A percentile compares a stretch with the other conserved stretches of the same genome.
Evolutionary conservation across 257 asterid genomes (phyloP).

Genomic region (Eustoma russellianum): DNA sequence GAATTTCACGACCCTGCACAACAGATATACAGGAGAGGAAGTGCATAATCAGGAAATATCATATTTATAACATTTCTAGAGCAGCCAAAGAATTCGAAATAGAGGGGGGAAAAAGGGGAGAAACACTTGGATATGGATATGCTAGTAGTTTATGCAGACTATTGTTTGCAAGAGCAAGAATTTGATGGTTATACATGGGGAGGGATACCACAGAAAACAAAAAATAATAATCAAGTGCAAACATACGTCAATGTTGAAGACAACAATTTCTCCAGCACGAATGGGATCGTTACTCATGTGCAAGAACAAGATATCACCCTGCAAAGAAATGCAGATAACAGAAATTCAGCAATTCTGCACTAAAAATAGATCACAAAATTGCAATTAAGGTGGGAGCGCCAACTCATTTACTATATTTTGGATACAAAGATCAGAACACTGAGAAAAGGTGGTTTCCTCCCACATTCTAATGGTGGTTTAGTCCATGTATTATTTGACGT

Average conservation of each 20-base stretch:
- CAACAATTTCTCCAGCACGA: constrained; percentile 99
- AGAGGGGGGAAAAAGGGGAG: no score
- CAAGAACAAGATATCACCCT: constrained; percentile 99
- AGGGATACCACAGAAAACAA: no score
- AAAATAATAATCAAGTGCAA: background rate
- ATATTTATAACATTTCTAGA: background rate
- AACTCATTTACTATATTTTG: background rate
- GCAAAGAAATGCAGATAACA: constrained; percentile 23
- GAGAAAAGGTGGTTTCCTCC: background rate
- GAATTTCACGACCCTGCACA: constrained; percentile 96
- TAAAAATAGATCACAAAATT: background rate
- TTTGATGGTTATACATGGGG: no score
- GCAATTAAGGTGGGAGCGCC: background rate
- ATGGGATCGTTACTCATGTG: constrained; percentile 93
- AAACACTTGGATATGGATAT: no score
- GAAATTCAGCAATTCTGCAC: background rate
- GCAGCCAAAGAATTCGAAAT: background rate
- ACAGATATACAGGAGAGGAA: constrained; percentile 7
- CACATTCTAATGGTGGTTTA: no score
- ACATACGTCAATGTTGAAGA: constrained; percentile 89
- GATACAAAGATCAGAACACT: background rate
- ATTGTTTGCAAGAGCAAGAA: background rate
- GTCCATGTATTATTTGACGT: no score
- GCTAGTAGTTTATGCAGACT: background rate
- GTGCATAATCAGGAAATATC: background rate